A percentile compares a stretch with the other conserved stretches of the same genome.
Evolutionary conservation across 164 flowering plant species (phyloP).

Genomic region (Berberis vulgaris): DNA sequence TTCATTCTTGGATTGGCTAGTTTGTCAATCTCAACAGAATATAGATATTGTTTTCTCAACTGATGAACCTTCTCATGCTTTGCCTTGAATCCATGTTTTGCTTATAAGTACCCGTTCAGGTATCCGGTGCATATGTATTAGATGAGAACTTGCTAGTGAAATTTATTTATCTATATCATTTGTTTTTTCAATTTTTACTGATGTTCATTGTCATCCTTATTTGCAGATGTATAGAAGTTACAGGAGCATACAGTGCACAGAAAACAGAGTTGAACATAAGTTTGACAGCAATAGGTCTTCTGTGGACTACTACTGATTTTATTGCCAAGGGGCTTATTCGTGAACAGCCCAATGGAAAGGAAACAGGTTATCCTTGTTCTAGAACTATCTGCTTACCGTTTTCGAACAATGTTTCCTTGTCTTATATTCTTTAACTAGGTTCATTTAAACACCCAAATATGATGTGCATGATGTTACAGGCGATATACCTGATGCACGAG

Average conservation of each 20-base stretch:
- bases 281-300: slow-evolving; percentile 89
- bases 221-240: slow-evolving; percentile 88
- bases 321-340: slow-evolving; percentile 56
- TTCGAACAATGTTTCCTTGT: not conserved
- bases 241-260: slow-evolving; percentile 92
- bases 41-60: too few relatives aligned
- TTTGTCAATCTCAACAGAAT: too few relatives aligned
- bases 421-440: slow-evolving; percentile 3
- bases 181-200: too few relatives aligned
- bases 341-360: slow-evolving; percentile 27
- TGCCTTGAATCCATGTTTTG: too few relatives aligned
- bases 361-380: slow-evolving; percentile 30
- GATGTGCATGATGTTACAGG: slow-evolving; percentile 17
- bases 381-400: not conserved
- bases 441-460: slow-evolving; percentile 2
- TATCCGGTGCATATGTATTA: too few relatives aligned
- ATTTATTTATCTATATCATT: too few relatives aligned
- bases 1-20: too few relatives aligned
- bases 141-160: too few relatives aligned
- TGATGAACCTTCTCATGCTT: too few relatives aligned
- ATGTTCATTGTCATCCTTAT: not conserved
- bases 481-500: slow-evolving; percentile 13
- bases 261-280: slow-evolving; percentile 94
- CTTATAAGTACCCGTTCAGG: too few relatives aligned
- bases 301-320: slow-evolving; percentile 96